Percentiles rank a stretch among this genome's conserved stretches.
phyloP scores from a whole-genome alignment of 1,139 yeast genomes.

The Kluyveromyces sp. region DNA sequence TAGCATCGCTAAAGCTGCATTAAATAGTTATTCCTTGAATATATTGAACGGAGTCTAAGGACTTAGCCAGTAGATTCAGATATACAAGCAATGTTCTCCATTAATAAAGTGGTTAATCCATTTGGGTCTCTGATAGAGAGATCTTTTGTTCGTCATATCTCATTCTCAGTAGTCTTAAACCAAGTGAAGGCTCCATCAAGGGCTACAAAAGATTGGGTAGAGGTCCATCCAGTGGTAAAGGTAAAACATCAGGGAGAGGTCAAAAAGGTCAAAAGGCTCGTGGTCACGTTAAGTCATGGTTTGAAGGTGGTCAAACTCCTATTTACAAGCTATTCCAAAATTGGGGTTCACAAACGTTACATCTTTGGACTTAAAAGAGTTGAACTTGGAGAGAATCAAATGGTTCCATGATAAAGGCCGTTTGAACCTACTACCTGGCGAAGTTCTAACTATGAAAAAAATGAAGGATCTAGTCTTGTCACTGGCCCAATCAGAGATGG shows the following conservation, averaged over 20 bases:
- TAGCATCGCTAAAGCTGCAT: too few species aligned
- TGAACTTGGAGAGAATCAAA: slow-evolving; percentile 53
- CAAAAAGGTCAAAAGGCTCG: slow-evolving; percentile 98
- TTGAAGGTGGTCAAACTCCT: slow-evolving; percentile 99
- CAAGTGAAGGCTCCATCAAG: slow-evolving; percentile 33
- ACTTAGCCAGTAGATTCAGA: too few species aligned
- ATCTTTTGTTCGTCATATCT: slow-evolving; percentile 21
- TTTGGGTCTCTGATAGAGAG: slow-evolving; percentile 2
- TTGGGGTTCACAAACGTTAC: slow-evolving; percentile 70
- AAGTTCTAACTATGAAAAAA: slow-evolving; percentile 55
- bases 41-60: too few species aligned
- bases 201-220: slow-evolving; percentile 77
- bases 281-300: slow-evolving; percentile 83
- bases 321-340: slow-evolving; percentile 77
- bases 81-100: neutral
- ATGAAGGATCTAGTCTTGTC: slow-evolving; percentile 58
- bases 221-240: slow-evolving; percentile 90
- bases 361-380: slow-evolving; percentile 41
- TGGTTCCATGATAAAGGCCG: slow-evolving; percentile 62
- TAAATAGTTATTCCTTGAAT: too few species aligned
- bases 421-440: slow-evolving; percentile 54
- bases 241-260: slow-evolving; percentile 96
- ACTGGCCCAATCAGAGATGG: slow-evolving; percentile 73
- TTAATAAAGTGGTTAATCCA: neutral
- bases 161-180: slow-evolving; percentile 31